phyloP scores from a whole-genome alignment of 2,329 filamentous ascomycete species.

The Venturia carpophila region DNA sequence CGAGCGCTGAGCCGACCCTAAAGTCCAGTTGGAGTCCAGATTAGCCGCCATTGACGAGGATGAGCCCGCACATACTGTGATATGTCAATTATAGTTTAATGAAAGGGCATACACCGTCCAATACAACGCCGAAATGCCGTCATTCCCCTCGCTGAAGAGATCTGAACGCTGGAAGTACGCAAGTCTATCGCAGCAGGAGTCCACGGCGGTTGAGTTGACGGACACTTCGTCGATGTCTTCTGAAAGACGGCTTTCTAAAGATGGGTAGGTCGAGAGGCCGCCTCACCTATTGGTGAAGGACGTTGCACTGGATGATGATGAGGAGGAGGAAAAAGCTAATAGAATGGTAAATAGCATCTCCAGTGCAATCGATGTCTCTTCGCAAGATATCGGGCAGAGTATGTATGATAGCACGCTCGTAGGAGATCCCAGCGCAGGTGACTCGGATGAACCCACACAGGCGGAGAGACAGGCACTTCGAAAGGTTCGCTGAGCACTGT shows the following conservation, averaged over 20 bases:
- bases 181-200: constrained; percentile 7
- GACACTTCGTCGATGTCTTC: background rate
- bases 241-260: constrained; percentile 12
- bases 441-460: constrained; percentile 17
- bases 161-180: constrained; percentile 14
- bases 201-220: constrained; percentile 8
- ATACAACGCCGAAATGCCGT: background rate
- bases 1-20: background rate
- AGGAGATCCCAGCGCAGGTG: background rate
- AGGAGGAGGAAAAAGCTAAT: background rate
- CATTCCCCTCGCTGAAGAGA: background rate
- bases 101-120: background rate
- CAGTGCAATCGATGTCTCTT: background rate
- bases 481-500: constrained; percentile 23
- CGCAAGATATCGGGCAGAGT: background rate
- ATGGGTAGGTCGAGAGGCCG: background rate
- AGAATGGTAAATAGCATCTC: background rate
- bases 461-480: constrained; percentile 20
- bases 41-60: constrained; percentile 1
- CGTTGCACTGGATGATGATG: background rate
- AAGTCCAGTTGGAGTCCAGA: background rate
- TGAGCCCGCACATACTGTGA: background rate
- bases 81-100: constrained; percentile 6
- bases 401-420: constrained; percentile 11
- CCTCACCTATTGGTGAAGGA: background rate